Evolutionary conservation across 2,329 filamentous ascomycete species (phyloP), one percentile per base, ranked within the genome.

Genomic region (Talaromyces piceae): DNA sequence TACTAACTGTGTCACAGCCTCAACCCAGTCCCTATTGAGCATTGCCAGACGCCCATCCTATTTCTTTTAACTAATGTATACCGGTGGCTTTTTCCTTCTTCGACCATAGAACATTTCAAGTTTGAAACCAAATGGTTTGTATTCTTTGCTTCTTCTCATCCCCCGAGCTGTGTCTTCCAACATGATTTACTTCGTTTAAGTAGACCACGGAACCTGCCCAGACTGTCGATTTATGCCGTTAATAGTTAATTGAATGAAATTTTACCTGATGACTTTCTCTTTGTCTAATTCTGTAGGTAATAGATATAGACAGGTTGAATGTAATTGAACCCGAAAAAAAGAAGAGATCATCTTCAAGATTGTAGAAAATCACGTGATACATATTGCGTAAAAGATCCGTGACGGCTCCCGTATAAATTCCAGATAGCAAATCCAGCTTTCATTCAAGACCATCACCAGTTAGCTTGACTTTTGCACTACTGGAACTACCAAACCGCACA

Each of bases 341-440:
- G n/a, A 31, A 11, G n/a, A 18, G 8, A 9, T 22, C 33, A 39
- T 41, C 9, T 20, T 41, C n/a, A 18, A 41, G 9, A 41, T 18
- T 26, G 23, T 8, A 45, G 1, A 2, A 43, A 8, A 44, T 45
- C 62, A 66, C 63, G 57, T 65, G 62, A 61, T 28, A 3, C 3
- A 3, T 2, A 8, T 49, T 56, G 50, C 63, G 54, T 49, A 41
- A 45, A 22, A 55, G 54, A 59, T 45, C 13, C 13, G 4, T 39
- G 16, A 28, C 25, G 53, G 31, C 41, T 44, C 41, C 63, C 63
- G 61, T 62, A 65, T 54, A 61, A 65, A 61, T 61, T 66, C 56
- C 31, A 61, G 60, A 63, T 58, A 52, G 43, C 27, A 27, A 51
- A 49, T n/a, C n/a, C n/a, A n/a, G n/a, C n/a, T n/a, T n/a, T n/a